Evolutionary conservation across 345 rosid genomes (phyloP).

Genomic region (Aquilaria sinensis): DNA sequence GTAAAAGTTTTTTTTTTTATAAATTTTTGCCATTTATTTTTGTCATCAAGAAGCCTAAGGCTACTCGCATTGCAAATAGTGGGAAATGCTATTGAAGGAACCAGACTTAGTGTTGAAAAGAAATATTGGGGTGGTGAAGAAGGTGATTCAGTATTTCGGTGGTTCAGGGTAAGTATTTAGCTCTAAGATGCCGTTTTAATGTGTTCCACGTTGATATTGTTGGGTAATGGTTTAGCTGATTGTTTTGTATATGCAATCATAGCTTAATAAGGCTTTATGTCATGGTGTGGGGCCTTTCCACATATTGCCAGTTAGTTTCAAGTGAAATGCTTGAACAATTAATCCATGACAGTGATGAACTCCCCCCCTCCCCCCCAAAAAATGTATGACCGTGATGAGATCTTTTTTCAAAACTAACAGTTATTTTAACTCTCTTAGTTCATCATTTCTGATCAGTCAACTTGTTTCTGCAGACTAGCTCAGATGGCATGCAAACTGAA

Average conservation of each 20-base stretch:
- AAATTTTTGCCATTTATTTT: conserved; percentile 2
- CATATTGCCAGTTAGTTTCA: conserved; percentile 2
- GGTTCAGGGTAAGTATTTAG: conserved; percentile 70
- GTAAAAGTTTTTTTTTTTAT: background rate
- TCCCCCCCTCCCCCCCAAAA: no score
- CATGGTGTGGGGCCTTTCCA: no score
- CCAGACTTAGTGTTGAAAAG: conserved; percentile 51
- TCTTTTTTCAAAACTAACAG: no score
- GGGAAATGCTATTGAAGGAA: conserved; percentile 74
- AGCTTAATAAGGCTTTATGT: no score
- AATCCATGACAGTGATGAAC: no score
- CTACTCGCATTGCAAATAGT: conserved; percentile 64
- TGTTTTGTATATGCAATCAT: background rate
- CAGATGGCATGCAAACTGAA: conserved; percentile 66
- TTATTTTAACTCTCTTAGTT: no score
- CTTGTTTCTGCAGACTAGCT: conserved; percentile 49
- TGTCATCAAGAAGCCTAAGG: conserved; percentile 75
- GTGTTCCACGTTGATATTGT: background rate
- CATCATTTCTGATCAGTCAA: background rate
- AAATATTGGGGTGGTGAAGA: conserved; percentile 99
- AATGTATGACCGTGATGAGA: background rate
- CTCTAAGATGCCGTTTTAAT: background rate
- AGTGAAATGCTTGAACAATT: background rate
- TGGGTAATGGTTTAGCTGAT: background rate
- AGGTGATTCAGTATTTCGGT: conserved; percentile 76